Conservation (phyloP, 495 filamentous ascomycete species). For the Penicillium maclennaniae region DNA sequence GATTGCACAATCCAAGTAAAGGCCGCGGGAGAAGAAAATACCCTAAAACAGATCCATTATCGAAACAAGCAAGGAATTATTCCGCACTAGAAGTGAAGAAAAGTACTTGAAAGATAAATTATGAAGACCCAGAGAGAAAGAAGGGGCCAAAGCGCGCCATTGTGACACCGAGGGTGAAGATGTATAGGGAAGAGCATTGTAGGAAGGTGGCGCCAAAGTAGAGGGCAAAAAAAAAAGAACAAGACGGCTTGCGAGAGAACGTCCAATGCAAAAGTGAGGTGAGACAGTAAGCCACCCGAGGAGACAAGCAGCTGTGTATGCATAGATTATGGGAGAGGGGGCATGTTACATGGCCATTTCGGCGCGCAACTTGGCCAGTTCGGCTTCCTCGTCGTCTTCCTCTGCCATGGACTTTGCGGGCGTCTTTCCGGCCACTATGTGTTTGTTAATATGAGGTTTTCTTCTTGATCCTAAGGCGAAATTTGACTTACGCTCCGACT, state of each 20-base stretch:
- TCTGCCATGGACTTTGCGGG: constrained; percentile 46
- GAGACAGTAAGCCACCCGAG: constrained; percentile 3
- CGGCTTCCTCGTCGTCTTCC: constrained; percentile 92
- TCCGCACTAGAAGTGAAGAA: neutral
- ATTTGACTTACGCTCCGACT: constrained; percentile 64
- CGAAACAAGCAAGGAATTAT: neutral
- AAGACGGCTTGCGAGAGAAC: constrained; percentile 19
- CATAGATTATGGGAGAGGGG: neutral
- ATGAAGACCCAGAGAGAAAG: neutral
- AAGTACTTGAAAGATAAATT: constrained; percentile 1
- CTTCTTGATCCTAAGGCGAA: neutral
- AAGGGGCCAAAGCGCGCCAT: neutral
- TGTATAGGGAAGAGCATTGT: constrained; percentile 8
- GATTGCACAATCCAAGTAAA: neutral
- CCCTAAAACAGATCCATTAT: neutral
- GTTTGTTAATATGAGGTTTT: constrained; percentile 5
- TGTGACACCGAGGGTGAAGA: constrained; percentile 9
- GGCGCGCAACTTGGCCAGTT: constrained; percentile 87
- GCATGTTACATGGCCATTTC: constrained; percentile 82
- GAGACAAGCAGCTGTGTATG: constrained; percentile 9
- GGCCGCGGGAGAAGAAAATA: neutral
- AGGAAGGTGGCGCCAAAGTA: constrained; percentile 11
- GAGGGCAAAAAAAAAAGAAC: constrained; percentile 1
- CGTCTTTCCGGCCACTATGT: constrained; percentile 28
- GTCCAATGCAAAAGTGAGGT: constrained; percentile 16